These are phyloP conservation scores for Syzygium jambos DNA, from an alignment of 345 rosid genomes.

Conservation along the genomic window DNA sequence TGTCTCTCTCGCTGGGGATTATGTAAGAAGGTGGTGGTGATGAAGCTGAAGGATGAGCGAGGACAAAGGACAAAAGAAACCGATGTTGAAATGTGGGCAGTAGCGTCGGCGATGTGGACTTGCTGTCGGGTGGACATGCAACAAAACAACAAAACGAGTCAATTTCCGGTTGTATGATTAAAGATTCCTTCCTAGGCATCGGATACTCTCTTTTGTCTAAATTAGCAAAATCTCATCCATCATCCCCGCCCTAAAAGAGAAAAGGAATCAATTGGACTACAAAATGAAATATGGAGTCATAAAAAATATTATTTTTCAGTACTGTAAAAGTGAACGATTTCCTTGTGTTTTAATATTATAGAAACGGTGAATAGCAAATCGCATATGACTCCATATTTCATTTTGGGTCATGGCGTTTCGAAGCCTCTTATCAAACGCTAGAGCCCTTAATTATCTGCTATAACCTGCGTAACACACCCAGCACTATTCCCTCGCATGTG, in stretches of 20 bases:
- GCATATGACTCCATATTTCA: neutral
- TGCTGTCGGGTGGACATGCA: neutral
- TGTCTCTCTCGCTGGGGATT: neutral
- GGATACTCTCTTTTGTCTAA: neutral
- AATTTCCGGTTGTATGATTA: neutral
- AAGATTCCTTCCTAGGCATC: neutral
- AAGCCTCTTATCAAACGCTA: neutral
- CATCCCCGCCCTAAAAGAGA: neutral
- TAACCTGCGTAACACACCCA: neutral
- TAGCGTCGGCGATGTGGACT: neutral
- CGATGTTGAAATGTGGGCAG: neutral
- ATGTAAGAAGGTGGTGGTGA: neutral
- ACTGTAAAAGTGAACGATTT: neutral
- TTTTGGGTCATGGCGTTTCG: neutral
- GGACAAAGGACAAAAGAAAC: neutral
- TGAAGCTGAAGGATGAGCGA: neutral
- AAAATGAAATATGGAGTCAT: neutral
- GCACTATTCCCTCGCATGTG: neutral
- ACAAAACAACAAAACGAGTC: neutral
- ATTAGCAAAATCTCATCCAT: neutral
- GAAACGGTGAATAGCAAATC: neutral
- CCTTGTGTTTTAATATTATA: neutral
- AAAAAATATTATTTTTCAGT: neutral
- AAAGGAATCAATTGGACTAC: neutral
- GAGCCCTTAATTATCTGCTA: neutral